Evolutionary conservation across 169 alveolate genomes (phyloP), one percentile per base, ranked within the genome.

Genomic region (Perkinsus olseni): DNA sequence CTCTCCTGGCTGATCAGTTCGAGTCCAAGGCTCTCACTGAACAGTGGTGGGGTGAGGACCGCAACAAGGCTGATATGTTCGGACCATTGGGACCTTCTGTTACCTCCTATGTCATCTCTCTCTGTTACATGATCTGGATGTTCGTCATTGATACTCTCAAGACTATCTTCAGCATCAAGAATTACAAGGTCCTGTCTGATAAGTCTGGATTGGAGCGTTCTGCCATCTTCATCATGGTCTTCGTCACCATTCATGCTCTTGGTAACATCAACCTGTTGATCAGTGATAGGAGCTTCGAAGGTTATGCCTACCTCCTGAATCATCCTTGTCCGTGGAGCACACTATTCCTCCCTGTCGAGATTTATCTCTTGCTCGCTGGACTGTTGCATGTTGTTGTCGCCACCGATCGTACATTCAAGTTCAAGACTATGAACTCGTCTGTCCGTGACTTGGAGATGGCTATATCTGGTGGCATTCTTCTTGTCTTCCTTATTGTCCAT

Each of bases 201-300:
- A 93, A 93, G 39, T 34, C 91, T 38, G 95, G 95, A 20, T 82
- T 93, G 91, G 82, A 93, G 74, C 95, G 95, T 74, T 91, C 93
- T 40, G 95, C 95, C 40, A 93, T 93, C 48, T 37, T 93, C 91
- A 92, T 93, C 91, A 62, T 93, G 82, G 93, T 93, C 74, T 93
- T 93, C 93, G 92, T 93, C n/a, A 93, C 92, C 51, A 82, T 93
- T 74, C 95, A 93, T 37, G 95, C 95, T 0, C 93, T 93, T 28
- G 95, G 95, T 6, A 93, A 93, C 91, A 91, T 93, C 36, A 93
- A 93, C 93, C 91, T 93, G 48, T 93, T 93, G 93, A 50, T 40
- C 39, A 93, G 39, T 38, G 28, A 34, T 20, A 38, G 28, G 40
- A 31, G n/a, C 20, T 21, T n/a, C 91, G 38, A n/a, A 24, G 39